These are phyloP conservation scores for Yamadazyma taylorii DNA, from an alignment of 1,139 yeast genomes.

Conservation along the genomic window DNA sequence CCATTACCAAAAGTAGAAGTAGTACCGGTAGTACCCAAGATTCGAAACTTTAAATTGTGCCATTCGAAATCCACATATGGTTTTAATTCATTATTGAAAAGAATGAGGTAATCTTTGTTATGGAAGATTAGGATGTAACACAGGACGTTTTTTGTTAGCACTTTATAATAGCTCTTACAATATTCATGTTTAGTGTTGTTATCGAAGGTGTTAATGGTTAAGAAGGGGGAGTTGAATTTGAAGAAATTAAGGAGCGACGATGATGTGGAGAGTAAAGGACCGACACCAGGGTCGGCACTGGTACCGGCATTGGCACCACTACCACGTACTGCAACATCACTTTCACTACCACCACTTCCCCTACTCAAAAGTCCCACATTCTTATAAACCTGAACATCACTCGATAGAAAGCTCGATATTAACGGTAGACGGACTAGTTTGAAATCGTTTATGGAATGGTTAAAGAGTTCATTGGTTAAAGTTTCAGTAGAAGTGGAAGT, in stretches of 20 bases:
- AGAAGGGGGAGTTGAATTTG: conserved; percentile 34
- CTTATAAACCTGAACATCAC: conserved; percentile 28
- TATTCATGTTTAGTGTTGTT: conserved; percentile 19
- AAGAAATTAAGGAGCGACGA: conserved; percentile 32
- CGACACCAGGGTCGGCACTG: neutral
- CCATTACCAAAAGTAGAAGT: conserved; percentile 42
- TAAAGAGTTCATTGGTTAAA: conserved; percentile 26
- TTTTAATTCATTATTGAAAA: conserved; percentile 33
- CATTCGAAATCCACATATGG: conserved; percentile 37
- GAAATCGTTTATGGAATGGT: conserved; percentile 21
- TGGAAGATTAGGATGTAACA: conserved; percentile 33
- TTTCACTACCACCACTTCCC: too few relatives aligned
- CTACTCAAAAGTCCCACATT: too few relatives aligned
- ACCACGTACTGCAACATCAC: too few relatives aligned
- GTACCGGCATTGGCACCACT: too few relatives aligned
- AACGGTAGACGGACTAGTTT: conserved; percentile 28
- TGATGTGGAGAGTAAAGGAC: conserved; percentile 28
- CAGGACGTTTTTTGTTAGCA: conserved; percentile 33
- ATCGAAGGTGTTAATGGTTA: conserved; percentile 22
- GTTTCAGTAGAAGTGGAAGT: conserved; percentile 32
- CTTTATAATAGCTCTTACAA: conserved; percentile 36
- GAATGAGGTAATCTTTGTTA: conserved; percentile 19
- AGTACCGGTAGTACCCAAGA: conserved; percentile 38
- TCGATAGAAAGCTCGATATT: conserved; percentile 28
- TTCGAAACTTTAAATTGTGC: conserved; percentile 31